Evolutionary conservation across 305 asterid species (phyloP).

Genomic region (Solanum hybrid): DNA sequence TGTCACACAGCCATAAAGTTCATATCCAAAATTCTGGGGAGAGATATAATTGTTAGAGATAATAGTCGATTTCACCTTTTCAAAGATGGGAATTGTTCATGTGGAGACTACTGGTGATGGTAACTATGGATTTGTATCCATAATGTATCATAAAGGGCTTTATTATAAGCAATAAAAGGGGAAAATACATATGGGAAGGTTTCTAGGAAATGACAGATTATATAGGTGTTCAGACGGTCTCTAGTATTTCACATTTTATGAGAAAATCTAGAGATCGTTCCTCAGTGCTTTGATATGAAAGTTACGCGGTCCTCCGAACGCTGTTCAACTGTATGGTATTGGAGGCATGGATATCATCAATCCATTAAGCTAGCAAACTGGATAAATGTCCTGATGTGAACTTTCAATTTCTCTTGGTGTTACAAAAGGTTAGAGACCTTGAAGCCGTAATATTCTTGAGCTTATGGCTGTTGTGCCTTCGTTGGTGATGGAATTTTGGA

Average conservation of each 20-base stretch:
- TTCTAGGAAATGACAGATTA: not conserved
- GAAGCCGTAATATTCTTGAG: not conserved
- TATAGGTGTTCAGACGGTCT: not conserved
- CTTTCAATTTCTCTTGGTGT: not conserved
- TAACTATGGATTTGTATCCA: not conserved
- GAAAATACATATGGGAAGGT: not conserved
- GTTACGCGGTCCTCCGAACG: not conserved
- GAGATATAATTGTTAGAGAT: conserved; percentile 59
- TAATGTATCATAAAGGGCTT: not conserved
- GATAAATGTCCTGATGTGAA: not conserved
- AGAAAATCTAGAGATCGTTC: not conserved
- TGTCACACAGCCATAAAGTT: conserved; percentile 52
- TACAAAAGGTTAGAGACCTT: not conserved
- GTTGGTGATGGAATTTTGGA: not conserved
- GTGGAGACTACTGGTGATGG: conserved; percentile 58
- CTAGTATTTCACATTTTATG: not conserved
- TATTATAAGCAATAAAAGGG: not conserved
- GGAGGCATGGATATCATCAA: not conserved
- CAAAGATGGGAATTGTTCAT: conserved; percentile 51
- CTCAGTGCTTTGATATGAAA: not conserved
- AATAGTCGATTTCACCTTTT: conserved; percentile 52
- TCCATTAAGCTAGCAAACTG: not conserved
- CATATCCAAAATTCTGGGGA: conserved; percentile 37
- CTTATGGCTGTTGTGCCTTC: not conserved
- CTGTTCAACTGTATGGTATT: not conserved